Base-by-base conservation (phyloP, 2,329 filamentous ascomycete species). In the Fusarium fujikuroi region DNA sequence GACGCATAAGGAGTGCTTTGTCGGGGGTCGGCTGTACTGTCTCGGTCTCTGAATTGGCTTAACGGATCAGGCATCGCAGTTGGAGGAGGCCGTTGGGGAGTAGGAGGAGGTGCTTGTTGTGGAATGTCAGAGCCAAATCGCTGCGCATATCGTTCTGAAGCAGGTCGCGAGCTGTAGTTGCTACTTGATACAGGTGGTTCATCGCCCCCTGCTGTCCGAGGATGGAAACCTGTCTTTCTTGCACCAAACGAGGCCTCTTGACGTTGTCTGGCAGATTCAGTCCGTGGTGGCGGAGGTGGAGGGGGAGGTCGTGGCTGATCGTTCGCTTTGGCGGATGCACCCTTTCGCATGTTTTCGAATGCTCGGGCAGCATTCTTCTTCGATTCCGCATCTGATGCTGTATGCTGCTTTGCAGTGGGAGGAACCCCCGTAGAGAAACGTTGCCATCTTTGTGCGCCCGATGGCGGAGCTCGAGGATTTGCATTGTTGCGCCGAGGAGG, bases 1-100 rank as follows among this genome's bases (percentile, higher is more conserved):
- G 85, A 85, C 46, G 85, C 83, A 75, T 91, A 91, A 0, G 89
- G 88, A 10, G 87, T 88, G 73, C 87, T 88, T 61, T 88, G 84
- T n/a, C 88, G 84, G n/a, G 80, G 78, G 66, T 90, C 87, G 46
- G 81, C 63, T 47, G 82, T 82, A 2, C 79, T 79, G 9, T 86
- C 84, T 43, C 69, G 70, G 4, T 82, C 79, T 75, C 83, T 83
- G 65, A 88, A 88, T 57, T 85, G 81, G 28, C 82, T 84, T 46
- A 88, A 76, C 4, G 86, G 86, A 69, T 90, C 86, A n/a, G 82
- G 80, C 70, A 82, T 80, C 23, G 72, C n/a, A 25, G 64, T 66
- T 37, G 71, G 71, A 3, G 64, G 63, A 18, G 79, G 78, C 53
- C 64, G 43, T 14, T 73, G 61, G 12, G 66, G 69, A 36, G 62